phyloP scores from a whole-genome alignment of 345 rosid genomes.

The Eucalyptus sp. region DNA sequence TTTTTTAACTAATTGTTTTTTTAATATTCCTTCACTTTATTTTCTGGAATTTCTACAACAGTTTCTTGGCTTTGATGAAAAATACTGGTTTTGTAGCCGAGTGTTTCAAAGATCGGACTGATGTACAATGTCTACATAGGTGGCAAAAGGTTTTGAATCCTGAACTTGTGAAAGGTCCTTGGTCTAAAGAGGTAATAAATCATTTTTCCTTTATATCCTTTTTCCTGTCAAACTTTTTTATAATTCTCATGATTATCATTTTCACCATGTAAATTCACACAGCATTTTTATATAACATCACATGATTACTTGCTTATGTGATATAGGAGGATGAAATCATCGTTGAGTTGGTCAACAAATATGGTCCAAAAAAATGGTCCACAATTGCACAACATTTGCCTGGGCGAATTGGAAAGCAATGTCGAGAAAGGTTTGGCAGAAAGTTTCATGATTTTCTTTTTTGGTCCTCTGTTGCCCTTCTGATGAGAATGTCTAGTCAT shows the following conservation, averaged over 20 bases:
- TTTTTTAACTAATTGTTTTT: neutral
- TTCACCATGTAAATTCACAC: neutral
- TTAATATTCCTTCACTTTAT: neutral
- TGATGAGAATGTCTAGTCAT: neutral
- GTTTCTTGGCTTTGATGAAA: slow-evolving; percentile 8
- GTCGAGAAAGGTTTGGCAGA: slow-evolving; percentile 72
- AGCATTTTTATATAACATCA: neutral
- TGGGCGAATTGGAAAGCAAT: slow-evolving; percentile 98
- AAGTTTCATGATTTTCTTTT: neutral
- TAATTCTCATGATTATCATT: neutral
- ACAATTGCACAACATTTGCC: slow-evolving; percentile 90
- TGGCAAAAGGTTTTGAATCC: slow-evolving; percentile 99
- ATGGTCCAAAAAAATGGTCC: slow-evolving; percentile 98
- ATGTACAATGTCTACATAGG: slow-evolving; percentile 98
- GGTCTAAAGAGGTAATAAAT: slow-evolving; percentile 91
- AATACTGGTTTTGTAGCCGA: slow-evolving; percentile 54
- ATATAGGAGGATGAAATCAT: slow-evolving; percentile 86
- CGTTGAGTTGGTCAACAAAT: slow-evolving; percentile 62
- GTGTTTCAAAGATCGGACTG: slow-evolving; percentile 97
- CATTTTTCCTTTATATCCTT: neutral
- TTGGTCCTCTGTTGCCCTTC: neutral
- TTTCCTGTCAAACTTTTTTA: neutral
- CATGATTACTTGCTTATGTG: neutral
- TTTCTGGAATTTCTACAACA: neutral
- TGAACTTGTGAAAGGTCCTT: slow-evolving; percentile 97